Evolutionary conservation across 78 protist species (phyloP).

Genomic region (Chrysochromulina tobinii): DNA sequence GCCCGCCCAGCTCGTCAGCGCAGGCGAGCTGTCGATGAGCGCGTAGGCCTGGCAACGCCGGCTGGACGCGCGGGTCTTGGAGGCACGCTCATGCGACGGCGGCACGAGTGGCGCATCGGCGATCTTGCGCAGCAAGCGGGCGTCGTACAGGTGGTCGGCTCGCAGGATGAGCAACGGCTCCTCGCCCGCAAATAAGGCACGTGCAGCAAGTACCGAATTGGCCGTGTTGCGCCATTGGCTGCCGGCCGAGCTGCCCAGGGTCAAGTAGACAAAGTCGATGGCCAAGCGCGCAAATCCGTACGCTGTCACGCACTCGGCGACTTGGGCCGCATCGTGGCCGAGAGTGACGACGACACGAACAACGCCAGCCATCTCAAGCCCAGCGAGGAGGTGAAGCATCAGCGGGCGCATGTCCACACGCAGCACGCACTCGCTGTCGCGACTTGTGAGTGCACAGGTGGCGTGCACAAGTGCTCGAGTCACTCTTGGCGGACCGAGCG

Average conservation of each 20-base stretch:
- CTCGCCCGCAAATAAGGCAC: not conserved
- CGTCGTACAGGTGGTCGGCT: not conserved
- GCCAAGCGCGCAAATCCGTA: not conserved
- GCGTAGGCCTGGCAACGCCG: not conserved
- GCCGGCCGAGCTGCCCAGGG: not conserved
- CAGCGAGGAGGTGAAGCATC: not conserved
- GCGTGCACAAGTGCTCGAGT: too few species aligned
- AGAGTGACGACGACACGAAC: not conserved
- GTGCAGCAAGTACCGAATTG: not conserved
- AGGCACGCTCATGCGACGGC: too few species aligned
- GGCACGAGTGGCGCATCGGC: not conserved
- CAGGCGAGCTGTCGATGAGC: not conserved
- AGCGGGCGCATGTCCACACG: constrained; percentile 4
- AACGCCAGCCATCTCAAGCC: not conserved
- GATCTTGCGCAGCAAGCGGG: not conserved
- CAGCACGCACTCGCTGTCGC: not conserved
- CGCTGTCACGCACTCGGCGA: not conserved
- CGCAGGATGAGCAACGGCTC: not conserved
- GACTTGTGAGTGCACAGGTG: too few species aligned
- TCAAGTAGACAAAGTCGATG: not conserved
- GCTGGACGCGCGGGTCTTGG: not conserved
- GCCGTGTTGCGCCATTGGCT: not conserved
- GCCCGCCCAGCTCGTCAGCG: not conserved
- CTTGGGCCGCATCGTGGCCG: not conserved
- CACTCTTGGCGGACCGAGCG: too few species aligned